Evolutionary conservation across 306 rosid genomes (phyloP), one percentile per base, ranked within the genome.

Genomic region (Fragaria nilgerrensis): DNA sequence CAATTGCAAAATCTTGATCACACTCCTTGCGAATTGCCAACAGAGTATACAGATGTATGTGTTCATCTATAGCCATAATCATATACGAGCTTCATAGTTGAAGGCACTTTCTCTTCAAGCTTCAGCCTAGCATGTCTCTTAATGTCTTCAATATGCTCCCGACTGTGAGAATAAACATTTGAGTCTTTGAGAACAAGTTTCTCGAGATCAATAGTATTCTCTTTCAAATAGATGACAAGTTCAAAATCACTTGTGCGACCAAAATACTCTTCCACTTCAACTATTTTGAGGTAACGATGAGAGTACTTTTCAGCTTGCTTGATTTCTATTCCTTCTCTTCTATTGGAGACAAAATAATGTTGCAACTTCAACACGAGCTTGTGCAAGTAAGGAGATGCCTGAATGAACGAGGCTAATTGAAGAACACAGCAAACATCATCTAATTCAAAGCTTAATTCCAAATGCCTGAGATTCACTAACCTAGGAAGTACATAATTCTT

Each of bases 341-440:
- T 55, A 8, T 55, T 55, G 62, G 27, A 55, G 2, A 55, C 13
- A n/a, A 9, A n/a, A 55, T 20, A 55, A 22, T 55, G 29, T 55
- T 10, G 23, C 37, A 70, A 29, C 76, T 34, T 61, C 48, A 55
- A 23, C 66, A 53, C 65, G 2, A 73, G 76, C 37, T 39, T n/a
- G 20, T n/a, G 52, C 37, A 53, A 22, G 36, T 1, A 20, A 73
- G 49, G 76, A 53, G 49, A 73, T 37, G 37, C 76, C 13, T 20
- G 23, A 1, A 73, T n/a, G 50, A 73, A 52, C 22, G 67, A 73
- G 37, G 49, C 13, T 22, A 73, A 73, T 3, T 34, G 49, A 73
- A 17, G 22, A n/a, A 73, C 5, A 29, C 27, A 20, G 13, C 49
- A 20, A 20, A 3, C 27, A 7, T 53, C 48, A 5, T 6, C 56